Evolutionary conservation across 208 protist genomes (phyloP), one percentile per base, ranked within the genome.

Genomic region (Crithidia thermophila): DNA sequence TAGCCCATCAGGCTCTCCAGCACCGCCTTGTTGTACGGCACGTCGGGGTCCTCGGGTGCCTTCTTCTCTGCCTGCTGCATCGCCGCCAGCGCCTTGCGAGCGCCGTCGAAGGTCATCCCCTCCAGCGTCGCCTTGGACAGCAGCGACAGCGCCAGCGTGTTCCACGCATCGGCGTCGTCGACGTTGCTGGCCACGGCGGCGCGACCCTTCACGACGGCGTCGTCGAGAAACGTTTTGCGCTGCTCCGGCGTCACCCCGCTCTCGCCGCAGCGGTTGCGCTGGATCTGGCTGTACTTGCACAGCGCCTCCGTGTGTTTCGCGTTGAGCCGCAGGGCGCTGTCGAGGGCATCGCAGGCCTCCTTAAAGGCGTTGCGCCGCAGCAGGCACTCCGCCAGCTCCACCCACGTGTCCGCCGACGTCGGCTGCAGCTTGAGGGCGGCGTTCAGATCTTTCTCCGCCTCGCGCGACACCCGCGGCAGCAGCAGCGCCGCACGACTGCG

Each of bases 241-340:
- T 91, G 71, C 56, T 70, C 79, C 28, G 64, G 62, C 5, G 85
- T 70, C 16, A 92, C 51, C 2, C 67, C 78, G 4, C 67, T 23
- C 39, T 90, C 83, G 25, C 71, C 66, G 52, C 87, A 92, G n/a
- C 84, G 85, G 63, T 79, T 86, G 46, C 90, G 88, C 57, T 88
- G 79, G 43, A 94, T 60, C 58, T 87, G 87, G 61, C 90, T 95
- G 76, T 94, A 93, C 72, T 85, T 71, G 72, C 83, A 90, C 37
- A 95, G 72, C 30, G 87, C 90, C n/a, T 61, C 70, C 18, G 77
- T 77, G 70, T 82, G 70, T 20, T 46, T 37, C 5, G 76, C 46
- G 30, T 88, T 62, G 0, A 84, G 20, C 23, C 72, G 81, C 47
- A 95, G 68, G 5, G 87, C 87, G 42, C 62, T 89, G 20, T 95